These are phyloP conservation scores for Hypsizygus ulmarius DNA, from an alignment of 1,284 basidiomycete genomes.

Conservation along the genomic window DNA sequence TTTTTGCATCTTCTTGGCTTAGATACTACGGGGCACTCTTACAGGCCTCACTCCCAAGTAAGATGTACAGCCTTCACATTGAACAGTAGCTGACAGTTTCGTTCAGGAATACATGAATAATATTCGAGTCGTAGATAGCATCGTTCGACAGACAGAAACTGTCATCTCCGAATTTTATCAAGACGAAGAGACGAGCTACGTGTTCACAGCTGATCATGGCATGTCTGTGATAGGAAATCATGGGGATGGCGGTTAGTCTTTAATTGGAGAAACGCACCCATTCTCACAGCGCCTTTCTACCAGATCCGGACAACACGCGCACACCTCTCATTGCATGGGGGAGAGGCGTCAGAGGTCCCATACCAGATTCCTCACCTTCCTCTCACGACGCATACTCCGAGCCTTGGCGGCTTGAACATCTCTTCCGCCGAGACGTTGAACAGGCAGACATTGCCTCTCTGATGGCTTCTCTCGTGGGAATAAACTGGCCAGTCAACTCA, in stretches of 20 bases:
- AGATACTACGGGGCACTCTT: constrained; percentile 88
- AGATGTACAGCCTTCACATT: neutral
- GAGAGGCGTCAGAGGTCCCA: constrained; percentile 66
- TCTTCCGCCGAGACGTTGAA: constrained; percentile 72
- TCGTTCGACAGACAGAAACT: constrained; percentile 68
- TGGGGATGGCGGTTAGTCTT: constrained; percentile 74
- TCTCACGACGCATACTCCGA: constrained; percentile 71
- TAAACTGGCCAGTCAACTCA: constrained; percentile 73
- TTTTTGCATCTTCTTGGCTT: constrained; percentile 85
- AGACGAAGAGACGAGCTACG: constrained; percentile 70
- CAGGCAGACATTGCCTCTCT: constrained; percentile 84
- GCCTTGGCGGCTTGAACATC: constrained; percentile 56
- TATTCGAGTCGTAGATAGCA: constrained; percentile 77
- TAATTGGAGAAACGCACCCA: constrained; percentile 3
- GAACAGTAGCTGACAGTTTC: neutral
- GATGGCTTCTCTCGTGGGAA: constrained; percentile 73
- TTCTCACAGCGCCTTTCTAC: neutral
- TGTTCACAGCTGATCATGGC: constrained; percentile 90
- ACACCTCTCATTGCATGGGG: constrained; percentile 89
- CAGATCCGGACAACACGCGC: constrained; percentile 86
- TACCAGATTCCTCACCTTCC: constrained; percentile 50
- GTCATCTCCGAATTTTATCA: constrained; percentile 66
- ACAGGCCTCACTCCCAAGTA: constrained; percentile 79
- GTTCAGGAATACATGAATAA: constrained; percentile 83
- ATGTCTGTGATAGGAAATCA: constrained; percentile 91